A percentile compares a stretch with the other conserved stretches of the same genome.
phyloP scores from a whole-genome alignment of 257 asterid species.

The Agastache rugosa region DNA sequence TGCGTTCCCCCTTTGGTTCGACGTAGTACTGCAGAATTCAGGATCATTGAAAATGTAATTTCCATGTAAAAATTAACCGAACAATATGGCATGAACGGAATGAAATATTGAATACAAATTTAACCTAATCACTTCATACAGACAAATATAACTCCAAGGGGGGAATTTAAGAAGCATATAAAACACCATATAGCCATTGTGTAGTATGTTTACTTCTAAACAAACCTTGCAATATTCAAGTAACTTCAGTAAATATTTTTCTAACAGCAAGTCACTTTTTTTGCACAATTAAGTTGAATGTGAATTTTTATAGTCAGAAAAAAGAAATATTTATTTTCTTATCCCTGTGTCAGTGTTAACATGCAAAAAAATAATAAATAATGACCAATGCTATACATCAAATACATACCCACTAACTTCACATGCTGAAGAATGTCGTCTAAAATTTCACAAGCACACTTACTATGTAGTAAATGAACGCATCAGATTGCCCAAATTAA shows the following conservation, averaged over 20 bases:
- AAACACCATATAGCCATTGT: not conserved
- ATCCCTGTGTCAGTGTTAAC: not conserved
- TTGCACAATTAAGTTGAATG: not conserved
- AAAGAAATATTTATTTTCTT: not conserved
- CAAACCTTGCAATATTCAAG: constrained; percentile 4
- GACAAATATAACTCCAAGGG: not conserved
- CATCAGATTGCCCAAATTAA: not conserved
- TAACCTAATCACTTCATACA: not conserved
- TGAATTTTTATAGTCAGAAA: not conserved
- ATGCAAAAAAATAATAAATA: not conserved
- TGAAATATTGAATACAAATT: not conserved
- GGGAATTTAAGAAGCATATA: not conserved
- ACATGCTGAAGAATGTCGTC: constrained; percentile 1
- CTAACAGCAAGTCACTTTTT: not conserved
- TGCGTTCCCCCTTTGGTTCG: constrained; percentile 46
- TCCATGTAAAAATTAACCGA: not conserved
- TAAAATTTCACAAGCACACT: not conserved
- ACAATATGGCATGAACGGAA: not conserved
- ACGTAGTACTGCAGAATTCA: constrained; percentile 47
- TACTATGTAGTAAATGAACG: not conserved
- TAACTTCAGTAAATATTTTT: not conserved
- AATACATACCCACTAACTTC: not conserved
- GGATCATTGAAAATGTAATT: constrained; percentile 8
- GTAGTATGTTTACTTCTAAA: not conserved
- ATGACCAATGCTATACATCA: not conserved